Base-by-base conservation (phyloP, 2,329 filamentous ascomycete genomes). In the Neocatenulostroma microsporum region DNA sequence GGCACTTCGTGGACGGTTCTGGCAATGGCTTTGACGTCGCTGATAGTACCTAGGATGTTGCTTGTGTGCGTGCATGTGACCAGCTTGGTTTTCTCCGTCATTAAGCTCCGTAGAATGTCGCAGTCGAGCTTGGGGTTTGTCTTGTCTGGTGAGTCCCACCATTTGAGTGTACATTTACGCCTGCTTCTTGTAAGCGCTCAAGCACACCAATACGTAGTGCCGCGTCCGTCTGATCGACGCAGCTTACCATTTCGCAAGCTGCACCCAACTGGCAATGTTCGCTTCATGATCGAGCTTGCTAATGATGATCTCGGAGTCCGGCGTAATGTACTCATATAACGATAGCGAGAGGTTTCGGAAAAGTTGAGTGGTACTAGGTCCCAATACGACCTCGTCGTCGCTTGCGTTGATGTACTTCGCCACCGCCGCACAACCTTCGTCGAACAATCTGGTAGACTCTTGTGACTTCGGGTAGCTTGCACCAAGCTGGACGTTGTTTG, bases 261-360 rank as follows among this genome's bases (percentile, higher is more conserved):
- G 72, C 0, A 84, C 62, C 84, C 83, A 89, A 0, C 82, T 70
- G 1, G 80, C 75, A 39, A 84, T 77, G 54, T 87, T 86, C 24
- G 83, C 79, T 62, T 88, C 84, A 51, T 89, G 83, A 56, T 88
- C 83, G 37, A 86, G 65, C 39, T 72, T 72, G 0, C 82, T 85
- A 9, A 88, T 53, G 43, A 91, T 65, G 32, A 89, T 69, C 53
- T 63, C 53, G 0, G 69, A 72, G 23, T 65, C 70, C 0, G 70
- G 68, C 41, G 73, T 69, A 2, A 80, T 57, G 23, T 80, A 67
- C 1, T 72, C 73, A 19, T 68, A 78, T 1, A 74, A 66, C 1
- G 67, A 59, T 4, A 79, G 58, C 28, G 68, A 67, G 12, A 87
- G 69, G 54, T 87, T 88, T 46, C 82, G 76, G 49, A 86, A 75